Evolutionary conservation across 2,329 filamentous ascomycete species (phyloP).

Genomic region (Calonectria ilicicola): DNA sequence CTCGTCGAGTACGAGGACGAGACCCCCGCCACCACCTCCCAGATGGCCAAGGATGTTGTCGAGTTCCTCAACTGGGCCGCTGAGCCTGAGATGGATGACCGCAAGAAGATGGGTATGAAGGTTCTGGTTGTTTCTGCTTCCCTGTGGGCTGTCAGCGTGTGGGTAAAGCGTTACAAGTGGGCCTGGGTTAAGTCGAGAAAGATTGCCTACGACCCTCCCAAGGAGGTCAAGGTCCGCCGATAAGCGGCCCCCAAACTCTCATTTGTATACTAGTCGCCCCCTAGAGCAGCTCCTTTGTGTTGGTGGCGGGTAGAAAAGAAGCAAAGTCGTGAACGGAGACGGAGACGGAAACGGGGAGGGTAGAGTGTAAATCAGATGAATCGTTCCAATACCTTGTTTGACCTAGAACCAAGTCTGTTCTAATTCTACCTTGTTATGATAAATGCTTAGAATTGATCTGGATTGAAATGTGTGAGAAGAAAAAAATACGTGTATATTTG

Average conservation of each 20-base stretch:
- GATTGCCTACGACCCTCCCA: slow-evolving; percentile 86
- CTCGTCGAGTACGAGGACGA: slow-evolving; percentile 98
- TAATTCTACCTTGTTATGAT: slow-evolving; percentile 3
- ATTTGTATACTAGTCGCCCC: slow-evolving; percentile 58
- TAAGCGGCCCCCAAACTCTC: slow-evolving; percentile 52
- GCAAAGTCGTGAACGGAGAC: slow-evolving; percentile 45
- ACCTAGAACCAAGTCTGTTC: slow-evolving; percentile 25
- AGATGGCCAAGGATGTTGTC: slow-evolving; percentile 99
- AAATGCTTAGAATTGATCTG: background rate
- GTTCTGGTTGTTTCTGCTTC: slow-evolving; percentile 83
- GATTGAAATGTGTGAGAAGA: background rate
- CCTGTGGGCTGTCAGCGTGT: slow-evolving; percentile 89
- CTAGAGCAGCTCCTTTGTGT: slow-evolving; percentile 58
- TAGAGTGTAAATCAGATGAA: slow-evolving; percentile 66
- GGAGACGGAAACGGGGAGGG: slow-evolving; percentile 47
- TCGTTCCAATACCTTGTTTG: slow-evolving; percentile 54
- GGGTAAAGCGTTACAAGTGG: slow-evolving; percentile 99
- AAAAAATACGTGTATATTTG: background rate
- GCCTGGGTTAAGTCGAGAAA: slow-evolving; percentile 94
- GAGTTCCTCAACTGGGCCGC: slow-evolving; percentile 99
- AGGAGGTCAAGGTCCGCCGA: slow-evolving; percentile 62
- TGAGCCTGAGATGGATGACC: slow-evolving; percentile 98
- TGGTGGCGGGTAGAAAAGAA: slow-evolving; percentile 55
- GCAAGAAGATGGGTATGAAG: slow-evolving; percentile 99
- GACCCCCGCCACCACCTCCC: slow-evolving; percentile 92